Conservation (phyloP, 1,284 basidiomycete species). For the Apiotrichum porosum region DNA sequence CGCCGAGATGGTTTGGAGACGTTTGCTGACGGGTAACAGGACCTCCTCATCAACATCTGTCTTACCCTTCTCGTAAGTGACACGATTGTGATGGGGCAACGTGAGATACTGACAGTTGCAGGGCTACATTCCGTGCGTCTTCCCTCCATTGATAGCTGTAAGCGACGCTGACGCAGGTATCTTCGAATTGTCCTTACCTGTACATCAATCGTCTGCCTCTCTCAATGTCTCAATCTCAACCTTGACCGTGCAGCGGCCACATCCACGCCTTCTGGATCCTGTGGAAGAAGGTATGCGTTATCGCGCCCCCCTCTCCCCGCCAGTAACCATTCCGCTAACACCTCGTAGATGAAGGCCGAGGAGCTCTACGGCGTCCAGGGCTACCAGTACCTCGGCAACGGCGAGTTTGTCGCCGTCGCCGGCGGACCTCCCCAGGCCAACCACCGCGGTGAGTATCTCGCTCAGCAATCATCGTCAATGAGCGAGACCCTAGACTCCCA, state of each 20-base stretch:
- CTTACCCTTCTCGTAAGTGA: slow-evolving; percentile 23
- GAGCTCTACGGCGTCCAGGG: slow-evolving; percentile 66
- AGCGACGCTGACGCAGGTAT: too few species aligned
- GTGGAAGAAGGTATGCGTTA: slow-evolving; percentile 20
- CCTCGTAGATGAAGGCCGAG: slow-evolving; percentile 61
- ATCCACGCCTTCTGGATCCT: slow-evolving; percentile 54
- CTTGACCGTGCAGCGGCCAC: slow-evolving; percentile 49
- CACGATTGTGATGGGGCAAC: background rate
- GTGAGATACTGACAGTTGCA: slow-evolving; percentile 10
- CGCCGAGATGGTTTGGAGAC: too few species aligned
- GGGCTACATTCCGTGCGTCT: slow-evolving; percentile 26
- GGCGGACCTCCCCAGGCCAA: background rate
- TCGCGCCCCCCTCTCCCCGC: background rate
- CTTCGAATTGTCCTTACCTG: too few species aligned
- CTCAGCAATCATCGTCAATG: too few species aligned
- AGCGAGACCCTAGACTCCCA: too few species aligned
- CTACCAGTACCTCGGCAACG: slow-evolving; percentile 52
- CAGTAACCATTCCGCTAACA: background rate
- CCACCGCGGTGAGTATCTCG: background rate
- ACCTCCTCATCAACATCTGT: slow-evolving; percentile 70
- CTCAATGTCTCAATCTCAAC: too few species aligned
- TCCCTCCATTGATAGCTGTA: background rate
- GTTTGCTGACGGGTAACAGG: slow-evolving; percentile 58
- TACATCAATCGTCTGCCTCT: too few species aligned
- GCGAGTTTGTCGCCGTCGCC: slow-evolving; percentile 31